Conservation (phyloP, 257 asterid genomes). For the Marsdenia floribunda region DNA sequence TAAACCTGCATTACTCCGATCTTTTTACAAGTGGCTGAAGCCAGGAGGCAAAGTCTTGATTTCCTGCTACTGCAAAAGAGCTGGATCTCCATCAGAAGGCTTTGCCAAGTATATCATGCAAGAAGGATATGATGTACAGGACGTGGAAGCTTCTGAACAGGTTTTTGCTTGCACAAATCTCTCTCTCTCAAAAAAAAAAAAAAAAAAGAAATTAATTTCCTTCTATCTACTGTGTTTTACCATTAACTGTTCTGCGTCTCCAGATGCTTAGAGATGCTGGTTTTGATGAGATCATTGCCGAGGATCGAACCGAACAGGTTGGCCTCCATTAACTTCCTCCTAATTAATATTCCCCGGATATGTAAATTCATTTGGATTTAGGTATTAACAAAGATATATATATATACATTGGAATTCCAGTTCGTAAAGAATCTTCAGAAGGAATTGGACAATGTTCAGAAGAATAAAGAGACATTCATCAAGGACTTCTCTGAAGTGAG, state of each 20-base stretch:
- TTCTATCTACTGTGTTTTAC: not conserved
- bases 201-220: too few relatives aligned
- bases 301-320: slow-evolving; percentile 95
- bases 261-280: slow-evolving; percentile 97
- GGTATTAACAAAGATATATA: not conserved
- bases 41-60: slow-evolving; percentile 94
- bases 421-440: slow-evolving; percentile 67
- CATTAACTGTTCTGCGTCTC: not conserved
- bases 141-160: slow-evolving; percentile 75
- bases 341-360: not conserved
- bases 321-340: not conserved
- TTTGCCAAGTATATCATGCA: slow-evolving; percentile 74
- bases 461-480: slow-evolving; percentile 62
- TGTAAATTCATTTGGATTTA: not conserved
- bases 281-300: slow-evolving; percentile 70
- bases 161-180: slow-evolving; percentile 27
- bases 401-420: slow-evolving; percentile 27
- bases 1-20: slow-evolving; percentile 82
- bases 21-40: slow-evolving; percentile 93
- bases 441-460: slow-evolving; percentile 68
- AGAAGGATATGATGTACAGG: slow-evolving; percentile 86
- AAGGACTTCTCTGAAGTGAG: slow-evolving; percentile 80
- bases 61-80: slow-evolving; percentile 81
- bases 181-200: not conserved
- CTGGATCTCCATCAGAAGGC: slow-evolving; percentile 65